Evolutionary conservation across 2,329 filamentous ascomycete species (phyloP).

Genomic region (Colletotrichum graminicola): DNA sequence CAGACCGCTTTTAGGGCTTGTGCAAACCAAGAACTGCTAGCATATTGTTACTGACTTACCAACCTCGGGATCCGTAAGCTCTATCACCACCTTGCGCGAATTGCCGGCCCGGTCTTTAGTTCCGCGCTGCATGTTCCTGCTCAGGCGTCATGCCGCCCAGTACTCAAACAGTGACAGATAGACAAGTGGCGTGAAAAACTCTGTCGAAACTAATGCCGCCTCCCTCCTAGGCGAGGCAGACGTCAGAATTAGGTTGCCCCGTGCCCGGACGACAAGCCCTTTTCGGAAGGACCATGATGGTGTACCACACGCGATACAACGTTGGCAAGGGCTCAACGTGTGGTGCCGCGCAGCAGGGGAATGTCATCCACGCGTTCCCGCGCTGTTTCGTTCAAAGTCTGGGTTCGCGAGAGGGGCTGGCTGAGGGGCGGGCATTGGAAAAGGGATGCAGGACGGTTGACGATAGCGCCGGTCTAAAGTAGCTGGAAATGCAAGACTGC

Average conservation of each 20-base stretch:
- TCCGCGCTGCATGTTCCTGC: constrained; percentile 3
- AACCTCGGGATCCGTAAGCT: not conserved
- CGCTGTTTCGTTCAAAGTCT: constrained; percentile 8
- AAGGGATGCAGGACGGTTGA: not conserved
- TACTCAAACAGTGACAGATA: not conserved
- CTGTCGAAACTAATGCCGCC: constrained; percentile 18
- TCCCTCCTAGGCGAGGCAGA: constrained; percentile 2
- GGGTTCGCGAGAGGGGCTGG: constrained; percentile 17
- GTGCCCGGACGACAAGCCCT: constrained; percentile 27
- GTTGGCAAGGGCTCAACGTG: constrained; percentile 14
- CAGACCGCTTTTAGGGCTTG: not conserved
- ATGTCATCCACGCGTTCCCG: not conserved
- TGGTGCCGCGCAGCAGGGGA: constrained; percentile 11
- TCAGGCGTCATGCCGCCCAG: not conserved
- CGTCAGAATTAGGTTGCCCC: constrained; percentile 33
- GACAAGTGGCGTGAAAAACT: constrained; percentile 12
- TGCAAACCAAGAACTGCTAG: not conserved
- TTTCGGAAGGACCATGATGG: constrained; percentile 28
- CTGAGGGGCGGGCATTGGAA: not conserved
- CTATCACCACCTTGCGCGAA: not conserved
- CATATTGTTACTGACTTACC: not conserved
- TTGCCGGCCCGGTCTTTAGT: not conserved
- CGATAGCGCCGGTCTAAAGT: not conserved
- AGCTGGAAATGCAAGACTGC: not conserved
- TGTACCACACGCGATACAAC: constrained; percentile 25